Base-by-base conservation (phyloP, 495 filamentous ascomycete genomes). In the Hypoxylon crocopeplum region DNA sequence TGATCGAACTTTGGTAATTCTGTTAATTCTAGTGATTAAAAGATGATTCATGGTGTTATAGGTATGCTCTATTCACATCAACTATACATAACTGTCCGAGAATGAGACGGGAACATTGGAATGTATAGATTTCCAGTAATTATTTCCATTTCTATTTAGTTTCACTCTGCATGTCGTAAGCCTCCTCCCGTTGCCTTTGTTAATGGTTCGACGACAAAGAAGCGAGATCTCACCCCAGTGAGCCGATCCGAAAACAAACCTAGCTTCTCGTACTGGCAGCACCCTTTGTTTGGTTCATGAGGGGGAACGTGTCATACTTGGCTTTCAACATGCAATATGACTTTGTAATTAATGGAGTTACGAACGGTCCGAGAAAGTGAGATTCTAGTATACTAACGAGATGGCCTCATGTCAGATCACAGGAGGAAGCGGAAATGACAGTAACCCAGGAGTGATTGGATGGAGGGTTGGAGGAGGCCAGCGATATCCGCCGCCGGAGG, bases 401-500 rank as follows among this genome's bases (percentile, higher is more conserved):
- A 64, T 64, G 61, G 39, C 42, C 16, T 55, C 54, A 29, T 20
- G 27, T 30, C 34, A 59, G 11, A 25, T 19, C 15, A 24, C 25
- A 49, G 16, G 0, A 15, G 32, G 20, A 12, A 24, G 32, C 19
- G 25, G 39, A 10, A 29, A 17, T 15, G 39, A 21, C 17, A 41
- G 25, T 2, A 48, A 7, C 12, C 48, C 21, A 37, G 17, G 7
- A 37, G 27, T 12, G 7, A 41, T 42, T 12, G 29, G 8, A 21
- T 32, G 32, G 38, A 30, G 13, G 0, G 15, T 27, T 7, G 49
- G 44, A 46, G 36, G 16, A 11, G 1, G 21, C 0, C 55, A 21
- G n/a, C 38, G 51, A 12, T 64, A 41, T 33, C 50, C 61, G 20
- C 61, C 61, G 5, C 61, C 61, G 33, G 15, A 16, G 10, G 61